Percentiles rank a stretch among this genome's conserved stretches.
phyloP scores from a whole-genome alignment of 352 stramenopile genomes.

The Phytopythium vexans region DNA sequence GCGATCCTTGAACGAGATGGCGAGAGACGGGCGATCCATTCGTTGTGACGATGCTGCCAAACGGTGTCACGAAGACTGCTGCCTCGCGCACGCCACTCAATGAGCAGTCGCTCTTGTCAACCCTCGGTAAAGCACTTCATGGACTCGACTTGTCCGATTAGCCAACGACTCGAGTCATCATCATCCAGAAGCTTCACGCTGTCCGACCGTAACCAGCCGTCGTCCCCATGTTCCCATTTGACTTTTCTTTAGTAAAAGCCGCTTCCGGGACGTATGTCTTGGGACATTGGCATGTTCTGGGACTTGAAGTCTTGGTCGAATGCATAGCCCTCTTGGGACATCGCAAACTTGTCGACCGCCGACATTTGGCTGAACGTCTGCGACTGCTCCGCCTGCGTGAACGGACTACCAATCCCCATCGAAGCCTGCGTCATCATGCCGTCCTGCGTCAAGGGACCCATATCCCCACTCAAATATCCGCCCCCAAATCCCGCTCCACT shows the following conservation, averaged over 20 bases:
- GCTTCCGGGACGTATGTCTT: conserved; percentile 52
- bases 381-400: conserved; percentile 76
- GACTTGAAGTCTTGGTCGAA: conserved; percentile 85
- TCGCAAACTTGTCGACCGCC: conserved; percentile 68
- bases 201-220: too few species aligned
- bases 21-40: too few species aligned
- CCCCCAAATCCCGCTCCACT: conserved; percentile 15
- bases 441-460: conserved; percentile 76
- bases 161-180: too few species aligned
- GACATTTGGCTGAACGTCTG: conserved; percentile 87
- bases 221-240: background rate
- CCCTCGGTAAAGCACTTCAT: too few species aligned
- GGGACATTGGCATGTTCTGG: conserved; percentile 79
- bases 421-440: conserved; percentile 64
- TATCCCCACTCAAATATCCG: conserved; percentile 27
- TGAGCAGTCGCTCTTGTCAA: too few species aligned
- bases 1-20: too few species aligned
- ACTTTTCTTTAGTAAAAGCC: conserved; percentile 67
- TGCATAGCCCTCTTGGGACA: conserved; percentile 81
- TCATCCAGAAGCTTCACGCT: too few species aligned
- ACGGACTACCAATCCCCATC: conserved; percentile 61
- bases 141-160: too few species aligned
- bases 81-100: too few species aligned
- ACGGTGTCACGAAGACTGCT: too few species aligned
- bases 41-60: too few species aligned